phyloP scores from a whole-genome alignment of 2,329 filamentous ascomycete genomes.

The Leptographium radiaticola region DNA sequence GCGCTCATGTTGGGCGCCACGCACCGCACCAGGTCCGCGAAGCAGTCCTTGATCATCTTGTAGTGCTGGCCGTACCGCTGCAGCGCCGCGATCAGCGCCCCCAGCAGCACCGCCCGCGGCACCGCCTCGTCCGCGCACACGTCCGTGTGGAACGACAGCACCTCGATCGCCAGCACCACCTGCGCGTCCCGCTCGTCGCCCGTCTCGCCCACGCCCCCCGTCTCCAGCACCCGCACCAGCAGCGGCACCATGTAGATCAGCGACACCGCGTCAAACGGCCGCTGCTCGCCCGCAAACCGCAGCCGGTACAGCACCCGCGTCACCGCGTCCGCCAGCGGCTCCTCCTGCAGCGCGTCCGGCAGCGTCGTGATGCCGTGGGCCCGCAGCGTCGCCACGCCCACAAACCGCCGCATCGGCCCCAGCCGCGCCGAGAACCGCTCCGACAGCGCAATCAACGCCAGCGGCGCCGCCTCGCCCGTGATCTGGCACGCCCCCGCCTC shows the following conservation, averaged over 20 bases:
- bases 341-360: conserved; percentile 57
- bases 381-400: conserved; percentile 77
- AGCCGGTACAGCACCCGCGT: conserved; percentile 85
- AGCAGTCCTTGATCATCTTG: conserved; percentile 85
- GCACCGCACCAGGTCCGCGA: conserved; percentile 73
- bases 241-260: conserved; percentile 80
- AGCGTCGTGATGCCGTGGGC: conserved; percentile 63
- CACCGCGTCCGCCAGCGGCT: conserved; percentile 71
- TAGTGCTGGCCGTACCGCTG: conserved; percentile 86
- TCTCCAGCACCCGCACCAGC: conserved; percentile 62
- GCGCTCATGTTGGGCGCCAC: conserved; percentile 68
- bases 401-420: conserved; percentile 64
- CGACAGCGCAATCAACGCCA: conserved; percentile 68
- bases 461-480: conserved; percentile 64
- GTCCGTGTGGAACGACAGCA: conserved; percentile 78
- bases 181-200: conserved; percentile 80
- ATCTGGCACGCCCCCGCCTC: conserved; percentile 70
- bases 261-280: conserved; percentile 82
- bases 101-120: conserved; percentile 62
- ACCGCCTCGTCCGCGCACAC: conserved; percentile 62
- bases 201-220: conserved; percentile 61
- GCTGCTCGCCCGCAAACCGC: conserved; percentile 80
- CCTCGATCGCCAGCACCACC: conserved; percentile 75
- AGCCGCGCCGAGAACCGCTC: conserved; percentile 62
- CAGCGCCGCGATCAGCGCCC: conserved; percentile 66